Conservation (phyloP, 129 eudicot species). For the Mikania micrantha region DNA sequence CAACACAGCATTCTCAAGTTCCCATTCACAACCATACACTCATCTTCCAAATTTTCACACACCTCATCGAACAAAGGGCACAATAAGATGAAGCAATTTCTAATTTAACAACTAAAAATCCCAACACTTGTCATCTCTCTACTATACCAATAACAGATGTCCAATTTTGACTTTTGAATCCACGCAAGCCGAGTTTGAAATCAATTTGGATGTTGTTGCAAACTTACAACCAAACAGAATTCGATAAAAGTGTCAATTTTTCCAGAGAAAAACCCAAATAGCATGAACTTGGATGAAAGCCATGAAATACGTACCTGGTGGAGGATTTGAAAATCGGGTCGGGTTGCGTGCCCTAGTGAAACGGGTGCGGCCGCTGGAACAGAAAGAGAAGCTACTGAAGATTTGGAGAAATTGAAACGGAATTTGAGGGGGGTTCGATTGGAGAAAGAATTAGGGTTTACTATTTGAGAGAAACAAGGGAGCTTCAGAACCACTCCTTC, state of each 20-base stretch:
- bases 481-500: conserved; percentile 40
- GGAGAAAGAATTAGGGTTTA: conserved; percentile 33
- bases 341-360: conserved; percentile 63
- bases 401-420: conserved; percentile 16
- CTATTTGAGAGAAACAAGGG: conserved; percentile 35
- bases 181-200: background rate
- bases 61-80: background rate
- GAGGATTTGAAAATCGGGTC: conserved; percentile 84
- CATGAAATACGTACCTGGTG: conserved; percentile 59
- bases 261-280: background rate
- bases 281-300: background rate
- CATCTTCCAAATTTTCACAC: background rate
- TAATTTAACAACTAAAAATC: background rate
- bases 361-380: conserved; percentile 34
- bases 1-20: background rate
- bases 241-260: background rate
- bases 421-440: conserved; percentile 13
- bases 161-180: conserved; percentile 2
- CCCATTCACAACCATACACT: background rate
- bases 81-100: background rate
- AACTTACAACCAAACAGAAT: conserved; percentile 1
- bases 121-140: too few species aligned
- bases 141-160: background rate
- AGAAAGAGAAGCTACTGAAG: conserved; percentile 31
- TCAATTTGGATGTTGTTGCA: background rate